These are phyloP conservation scores for Cyphellophora europaea DNA, from an alignment of 2,329 filamentous ascomycete species.

Conservation along the genomic window DNA sequence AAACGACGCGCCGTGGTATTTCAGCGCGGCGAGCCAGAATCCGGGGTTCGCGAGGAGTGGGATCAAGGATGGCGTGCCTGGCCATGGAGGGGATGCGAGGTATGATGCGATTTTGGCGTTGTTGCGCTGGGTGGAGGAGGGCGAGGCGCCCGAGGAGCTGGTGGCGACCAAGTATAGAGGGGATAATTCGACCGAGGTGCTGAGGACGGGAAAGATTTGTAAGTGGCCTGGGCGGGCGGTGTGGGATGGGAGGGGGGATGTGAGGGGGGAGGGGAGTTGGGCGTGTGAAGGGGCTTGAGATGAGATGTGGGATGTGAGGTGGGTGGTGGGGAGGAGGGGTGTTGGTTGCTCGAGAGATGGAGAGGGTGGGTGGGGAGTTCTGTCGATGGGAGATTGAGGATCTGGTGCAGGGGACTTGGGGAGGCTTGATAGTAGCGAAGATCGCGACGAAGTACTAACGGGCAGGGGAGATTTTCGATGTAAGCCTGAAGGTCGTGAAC, in stretches of 20 bases:
- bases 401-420: no score
- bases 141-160: conserved; percentile 28
- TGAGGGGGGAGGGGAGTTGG: no score
- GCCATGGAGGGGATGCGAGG: conserved; percentile 2
- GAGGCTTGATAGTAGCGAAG: no score
- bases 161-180: conserved; percentile 32
- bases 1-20: conserved; percentile 2
- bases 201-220: neutral
- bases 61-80: neutral
- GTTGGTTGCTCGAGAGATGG: no score
- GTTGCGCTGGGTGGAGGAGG: conserved; percentile 40
- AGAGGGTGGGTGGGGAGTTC: no score
- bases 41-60: neutral
- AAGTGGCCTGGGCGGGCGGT: neutral
- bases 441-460: no score
- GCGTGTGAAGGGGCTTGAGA: no score
- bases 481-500: no score
- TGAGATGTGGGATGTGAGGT: no score
- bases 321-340: no score
- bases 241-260: neutral
- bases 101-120: conserved; percentile 42
- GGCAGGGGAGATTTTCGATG: neutral
- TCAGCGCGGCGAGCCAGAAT: neutral
- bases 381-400: no score
- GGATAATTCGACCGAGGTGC: neutral